phyloP scores from a whole-genome alignment of 495 filamentous ascomycete species.

The Talaromyces borbonicus region DNA sequence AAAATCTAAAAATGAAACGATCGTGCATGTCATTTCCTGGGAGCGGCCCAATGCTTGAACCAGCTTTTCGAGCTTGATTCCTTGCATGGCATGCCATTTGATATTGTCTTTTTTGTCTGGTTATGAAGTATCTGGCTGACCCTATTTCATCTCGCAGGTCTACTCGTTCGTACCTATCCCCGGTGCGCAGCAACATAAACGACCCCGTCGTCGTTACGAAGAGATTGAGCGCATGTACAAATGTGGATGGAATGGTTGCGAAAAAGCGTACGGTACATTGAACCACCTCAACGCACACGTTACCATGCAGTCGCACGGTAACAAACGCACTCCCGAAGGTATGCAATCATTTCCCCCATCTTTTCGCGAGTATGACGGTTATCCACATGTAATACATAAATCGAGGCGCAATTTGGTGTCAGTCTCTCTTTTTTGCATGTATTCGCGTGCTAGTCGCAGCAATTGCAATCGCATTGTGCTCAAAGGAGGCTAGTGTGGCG shows the following conservation, averaged over 20 bases:
- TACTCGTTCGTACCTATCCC: conserved; percentile 99
- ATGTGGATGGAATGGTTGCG: conserved; percentile 95
- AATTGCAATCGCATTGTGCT: conserved; percentile 9
- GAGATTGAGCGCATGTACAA: conserved; percentile 99
- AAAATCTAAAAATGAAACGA: conserved; percentile 6
- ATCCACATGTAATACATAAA: too few relatives aligned
- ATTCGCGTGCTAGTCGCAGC: conserved; percentile 6
- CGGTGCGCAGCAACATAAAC: conserved; percentile 94
- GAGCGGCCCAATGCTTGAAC: conserved; percentile 1
- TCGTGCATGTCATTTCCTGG: conserved; percentile 9
- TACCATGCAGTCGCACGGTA: conserved; percentile 92
- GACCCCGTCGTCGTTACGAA: conserved; percentile 87
- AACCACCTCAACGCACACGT: conserved; percentile 97
- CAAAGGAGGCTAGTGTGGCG: conserved; percentile 24
- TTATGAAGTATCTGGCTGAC: too few relatives aligned
- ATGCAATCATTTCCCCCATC: too few relatives aligned
- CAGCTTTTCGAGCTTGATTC: conserved; percentile 4
- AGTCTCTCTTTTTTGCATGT: conserved; percentile 8
- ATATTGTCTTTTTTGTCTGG: conserved; percentile 10
- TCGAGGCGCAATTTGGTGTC: too few relatives aligned
- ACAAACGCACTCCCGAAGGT: conserved; percentile 95
- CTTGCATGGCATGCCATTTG: conserved; percentile 3
- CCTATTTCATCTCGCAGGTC: too few relatives aligned
- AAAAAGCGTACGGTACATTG: conserved; percentile 93
- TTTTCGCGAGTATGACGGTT: too few relatives aligned